phyloP scores from a whole-genome alignment of 495 filamentous ascomycete genomes.

The Podospora tetraspora region DNA sequence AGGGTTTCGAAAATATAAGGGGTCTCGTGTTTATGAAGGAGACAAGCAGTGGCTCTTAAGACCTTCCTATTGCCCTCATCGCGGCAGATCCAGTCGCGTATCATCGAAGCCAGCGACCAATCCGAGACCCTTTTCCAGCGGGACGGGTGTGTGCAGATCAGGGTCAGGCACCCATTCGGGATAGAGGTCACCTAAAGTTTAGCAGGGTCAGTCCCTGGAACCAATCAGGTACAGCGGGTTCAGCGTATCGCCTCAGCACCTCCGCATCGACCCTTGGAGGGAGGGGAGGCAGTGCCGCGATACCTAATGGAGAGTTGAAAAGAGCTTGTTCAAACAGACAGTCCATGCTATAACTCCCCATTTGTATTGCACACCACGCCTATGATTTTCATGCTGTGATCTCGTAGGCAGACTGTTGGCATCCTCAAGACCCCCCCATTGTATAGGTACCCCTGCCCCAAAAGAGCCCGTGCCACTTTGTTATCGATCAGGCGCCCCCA shows the following conservation, averaged over 20 bases:
- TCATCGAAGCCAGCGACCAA: slow-evolving; percentile 10
- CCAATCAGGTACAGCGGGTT: background rate
- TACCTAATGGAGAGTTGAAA: background rate
- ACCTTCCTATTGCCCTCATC: background rate
- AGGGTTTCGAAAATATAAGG: background rate
- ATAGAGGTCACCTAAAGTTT: background rate
- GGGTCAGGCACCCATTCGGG: background rate
- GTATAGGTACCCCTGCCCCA: background rate
- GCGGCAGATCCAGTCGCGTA: too few species aligned
- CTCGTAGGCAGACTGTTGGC: background rate
- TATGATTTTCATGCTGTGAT: background rate
- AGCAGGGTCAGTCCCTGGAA: background rate
- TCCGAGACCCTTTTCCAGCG: slow-evolving; percentile 4
- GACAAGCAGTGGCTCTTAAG: background rate
- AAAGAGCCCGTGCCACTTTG: background rate
- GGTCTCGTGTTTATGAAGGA: background rate
- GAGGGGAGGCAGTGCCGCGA: background rate
- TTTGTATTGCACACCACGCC: too few species aligned
- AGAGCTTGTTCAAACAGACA: background rate
- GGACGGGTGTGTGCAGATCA: slow-evolving; percentile 6
- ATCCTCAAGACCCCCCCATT: background rate
- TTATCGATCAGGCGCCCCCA: background rate
- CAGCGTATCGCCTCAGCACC: background rate
- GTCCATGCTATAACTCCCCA: background rate
- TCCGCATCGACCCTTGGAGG: background rate